phyloP scores from a whole-genome alignment of 2,329 filamentous ascomycete genomes.

The Biscogniauxia mediterranea region DNA sequence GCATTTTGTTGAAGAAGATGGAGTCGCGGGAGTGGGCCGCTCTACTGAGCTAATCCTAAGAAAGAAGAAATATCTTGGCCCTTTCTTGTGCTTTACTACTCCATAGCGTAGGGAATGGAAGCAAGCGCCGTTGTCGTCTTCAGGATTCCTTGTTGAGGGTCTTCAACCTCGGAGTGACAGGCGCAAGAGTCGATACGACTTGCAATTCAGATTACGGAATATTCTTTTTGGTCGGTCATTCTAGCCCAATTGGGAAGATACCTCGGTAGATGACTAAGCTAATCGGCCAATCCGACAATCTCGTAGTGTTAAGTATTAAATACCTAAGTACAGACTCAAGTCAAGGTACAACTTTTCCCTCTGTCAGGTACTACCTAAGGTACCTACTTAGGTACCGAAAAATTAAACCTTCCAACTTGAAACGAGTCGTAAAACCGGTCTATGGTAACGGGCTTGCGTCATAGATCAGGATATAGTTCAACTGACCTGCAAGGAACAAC shows the following conservation, averaged over 20 bases:
- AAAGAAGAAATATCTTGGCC: background rate
- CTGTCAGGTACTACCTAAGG: no score
- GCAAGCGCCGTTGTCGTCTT: background rate
- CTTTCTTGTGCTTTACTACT: conserved; percentile 8
- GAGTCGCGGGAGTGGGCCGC: conserved; percentile 10
- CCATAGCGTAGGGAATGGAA: conserved; percentile 1
- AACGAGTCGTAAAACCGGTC: no score
- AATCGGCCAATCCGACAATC: background rate
- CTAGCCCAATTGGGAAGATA: background rate
- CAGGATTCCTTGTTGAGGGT: conserved; percentile 1
- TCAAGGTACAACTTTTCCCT: no score
- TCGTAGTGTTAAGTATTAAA: no score
- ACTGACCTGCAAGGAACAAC: no score
- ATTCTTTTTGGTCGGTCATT: background rate
- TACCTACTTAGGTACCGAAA: no score
- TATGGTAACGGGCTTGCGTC: no score
- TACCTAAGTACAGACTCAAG: no score
- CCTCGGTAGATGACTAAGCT: conserved; percentile 4
- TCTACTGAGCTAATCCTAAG: conserved; percentile 2
- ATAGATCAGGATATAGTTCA: no score
- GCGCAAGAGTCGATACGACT: background rate
- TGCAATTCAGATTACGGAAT: background rate
- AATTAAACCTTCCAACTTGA: no score
- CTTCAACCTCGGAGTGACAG: background rate
- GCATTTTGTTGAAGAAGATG: conserved; percentile 11